Evolutionary conservation across 2,329 filamentous ascomycete genomes (phyloP).

Genomic region (Endoconidiophora laricicola): DNA sequence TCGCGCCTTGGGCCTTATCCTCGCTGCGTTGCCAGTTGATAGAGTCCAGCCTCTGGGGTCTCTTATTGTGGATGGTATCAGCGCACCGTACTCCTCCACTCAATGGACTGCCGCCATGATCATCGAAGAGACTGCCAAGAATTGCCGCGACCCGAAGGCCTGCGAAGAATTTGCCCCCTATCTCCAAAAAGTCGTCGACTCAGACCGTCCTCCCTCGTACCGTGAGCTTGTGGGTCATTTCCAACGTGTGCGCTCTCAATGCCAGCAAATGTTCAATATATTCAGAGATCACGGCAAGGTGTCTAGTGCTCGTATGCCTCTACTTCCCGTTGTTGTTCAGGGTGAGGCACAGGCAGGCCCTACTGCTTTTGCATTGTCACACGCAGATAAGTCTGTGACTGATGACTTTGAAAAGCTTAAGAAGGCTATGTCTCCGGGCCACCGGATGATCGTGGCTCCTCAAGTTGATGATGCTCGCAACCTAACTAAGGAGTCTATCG

Average conservation of each 20-base stretch:
- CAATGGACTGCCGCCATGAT: constrained; percentile 72
- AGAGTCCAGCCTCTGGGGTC: constrained; percentile 35
- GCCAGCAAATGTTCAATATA: constrained; percentile 72
- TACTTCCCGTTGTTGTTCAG: constrained; percentile 79
- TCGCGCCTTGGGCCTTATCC: constrained; percentile 68
- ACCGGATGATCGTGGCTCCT: constrained; percentile 68
- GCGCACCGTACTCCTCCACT: constrained; percentile 64
- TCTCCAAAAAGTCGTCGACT: constrained; percentile 62
- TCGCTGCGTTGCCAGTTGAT: constrained; percentile 56
- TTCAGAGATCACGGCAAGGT: constrained; percentile 87
- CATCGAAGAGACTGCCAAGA: constrained; percentile 73
- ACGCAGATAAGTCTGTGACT: constrained; percentile 73
- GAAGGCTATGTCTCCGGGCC: constrained; percentile 73
- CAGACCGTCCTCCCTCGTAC: constrained; percentile 67
- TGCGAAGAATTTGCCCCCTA: constrained; percentile 40
- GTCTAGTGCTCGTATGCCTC: constrained; percentile 55
- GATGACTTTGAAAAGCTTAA: constrained; percentile 79
- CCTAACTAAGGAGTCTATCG: constrained; percentile 53
- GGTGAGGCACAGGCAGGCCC: constrained; percentile 84
- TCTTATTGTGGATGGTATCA: constrained; percentile 47
- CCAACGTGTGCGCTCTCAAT: constrained; percentile 79
- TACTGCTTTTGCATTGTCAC: constrained; percentile 73
- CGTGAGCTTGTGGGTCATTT: constrained; percentile 80
- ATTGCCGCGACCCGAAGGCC: constrained; percentile 29
- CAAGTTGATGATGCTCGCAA: constrained; percentile 62